phyloP scores from a whole-genome alignment of 169 alveolate genomes.

The Cryptosporidium bovis region DNA sequence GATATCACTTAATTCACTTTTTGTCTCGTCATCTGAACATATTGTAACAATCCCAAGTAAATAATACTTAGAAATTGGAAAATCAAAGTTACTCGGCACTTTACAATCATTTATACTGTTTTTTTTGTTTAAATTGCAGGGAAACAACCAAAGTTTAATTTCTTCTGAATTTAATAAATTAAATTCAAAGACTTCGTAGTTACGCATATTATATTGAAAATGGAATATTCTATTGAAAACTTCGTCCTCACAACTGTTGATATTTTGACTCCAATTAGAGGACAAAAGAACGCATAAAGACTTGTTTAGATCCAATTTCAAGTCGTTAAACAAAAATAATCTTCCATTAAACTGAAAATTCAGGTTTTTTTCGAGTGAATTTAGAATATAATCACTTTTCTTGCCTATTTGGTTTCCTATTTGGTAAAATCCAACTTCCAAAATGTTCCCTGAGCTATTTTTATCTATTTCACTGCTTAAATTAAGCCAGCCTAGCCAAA shows the following conservation, averaged over 20 bases:
- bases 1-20: constrained; percentile 3
- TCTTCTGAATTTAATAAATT: not conserved
- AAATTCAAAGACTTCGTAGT: constrained; percentile 48
- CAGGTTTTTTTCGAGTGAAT: not conserved
- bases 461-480: not conserved
- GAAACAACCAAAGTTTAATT: constrained; percentile 22
- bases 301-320: constrained; percentile 2
- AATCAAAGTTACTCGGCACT: not conserved
- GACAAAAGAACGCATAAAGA: constrained; percentile 38
- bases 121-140: constrained; percentile 7
- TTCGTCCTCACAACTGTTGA: not conserved
- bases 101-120: not conserved
- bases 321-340: not conserved
- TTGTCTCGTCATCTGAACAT: too few species aligned
- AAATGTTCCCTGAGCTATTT: not conserved
- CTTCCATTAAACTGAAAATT: constrained; percentile 23
- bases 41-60: constrained; percentile 31
- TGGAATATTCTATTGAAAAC: constrained; percentile 20
- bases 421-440: constrained; percentile 42
- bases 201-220: constrained; percentile 2
- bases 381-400: constrained; percentile 11
- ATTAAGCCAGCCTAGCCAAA: constrained; percentile 67
- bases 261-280: constrained; percentile 36
- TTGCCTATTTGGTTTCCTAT: constrained; percentile 15
- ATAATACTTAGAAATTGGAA: constrained; percentile 56